Percentiles rank a stretch among this genome's conserved stretches.
These are phyloP conservation scores for Citrus cavaleriei DNA, from an alignment of 345 rosid genomes.

Conservation along the genomic window DNA sequence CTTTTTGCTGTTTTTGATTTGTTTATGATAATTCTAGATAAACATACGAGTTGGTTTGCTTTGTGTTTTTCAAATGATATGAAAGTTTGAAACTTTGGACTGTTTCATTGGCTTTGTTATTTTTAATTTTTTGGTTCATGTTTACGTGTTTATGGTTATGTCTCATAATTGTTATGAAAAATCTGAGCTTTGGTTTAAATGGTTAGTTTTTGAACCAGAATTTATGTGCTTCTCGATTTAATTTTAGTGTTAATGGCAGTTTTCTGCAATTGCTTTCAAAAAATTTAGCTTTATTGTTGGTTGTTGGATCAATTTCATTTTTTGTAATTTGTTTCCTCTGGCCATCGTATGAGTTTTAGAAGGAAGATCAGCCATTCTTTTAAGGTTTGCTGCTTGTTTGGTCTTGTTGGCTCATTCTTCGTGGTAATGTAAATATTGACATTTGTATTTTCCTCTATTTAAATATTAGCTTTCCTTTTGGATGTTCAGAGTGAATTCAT, in stretches of 20 bases:
- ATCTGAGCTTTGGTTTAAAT: background rate
- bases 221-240: background rate
- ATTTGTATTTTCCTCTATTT: background rate
- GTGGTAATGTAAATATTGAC: background rate
- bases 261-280: background rate
- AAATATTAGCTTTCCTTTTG: slow-evolving; percentile 6
- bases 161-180: background rate
- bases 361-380: no score
- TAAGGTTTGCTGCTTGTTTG: background rate
- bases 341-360: background rate
- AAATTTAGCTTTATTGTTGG: background rate
- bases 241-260: background rate
- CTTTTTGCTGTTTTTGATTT: background rate
- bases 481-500: slow-evolving; percentile 83
- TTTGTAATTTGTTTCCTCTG: background rate
- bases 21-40: background rate
- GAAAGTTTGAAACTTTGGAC: background rate
- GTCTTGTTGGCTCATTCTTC: background rate
- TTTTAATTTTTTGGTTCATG: background rate
- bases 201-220: background rate
- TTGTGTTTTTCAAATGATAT: background rate
- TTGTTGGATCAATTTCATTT: background rate
- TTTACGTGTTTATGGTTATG: background rate
- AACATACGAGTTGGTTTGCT: background rate
- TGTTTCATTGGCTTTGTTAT: background rate